Evolutionary conservation across 1,139 yeast genomes (phyloP).

Genomic region (Candida sp.): DNA sequence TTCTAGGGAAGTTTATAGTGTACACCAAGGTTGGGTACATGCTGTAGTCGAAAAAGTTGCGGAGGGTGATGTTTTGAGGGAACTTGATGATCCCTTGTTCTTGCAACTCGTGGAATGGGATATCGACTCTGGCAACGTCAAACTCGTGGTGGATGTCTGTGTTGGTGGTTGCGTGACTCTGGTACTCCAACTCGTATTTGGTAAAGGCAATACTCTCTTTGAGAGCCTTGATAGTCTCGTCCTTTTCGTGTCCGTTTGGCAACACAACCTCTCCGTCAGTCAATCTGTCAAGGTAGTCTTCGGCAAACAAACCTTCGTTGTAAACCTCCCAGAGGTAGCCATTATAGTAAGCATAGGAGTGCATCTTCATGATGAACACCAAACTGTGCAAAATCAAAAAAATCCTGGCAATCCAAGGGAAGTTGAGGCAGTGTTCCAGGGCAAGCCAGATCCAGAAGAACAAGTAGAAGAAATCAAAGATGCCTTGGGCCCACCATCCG

Average conservation of each 20-base stretch:
- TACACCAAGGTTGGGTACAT: conserved; percentile 95
- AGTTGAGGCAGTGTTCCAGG: conserved; percentile 45
- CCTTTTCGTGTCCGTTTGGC: conserved; percentile 27
- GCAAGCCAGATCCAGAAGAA: conserved; percentile 57
- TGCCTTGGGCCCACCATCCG: conserved; percentile 66
- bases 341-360: conserved; percentile 86
- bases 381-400: conserved; percentile 82
- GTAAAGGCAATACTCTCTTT: conserved; percentile 62
- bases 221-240: conserved; percentile 31
- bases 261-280: conserved; percentile 16
- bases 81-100: conserved; percentile 41
- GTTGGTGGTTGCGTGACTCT: conserved; percentile 30
- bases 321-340: conserved; percentile 80
- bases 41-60: conserved; percentile 73
- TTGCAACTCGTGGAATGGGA: conserved; percentile 22
- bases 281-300: conserved; percentile 28
- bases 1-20: conserved; percentile 81
- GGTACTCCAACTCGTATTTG: conserved; percentile 62
- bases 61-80: conserved; percentile 72
- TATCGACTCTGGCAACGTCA: conserved; percentile 14
- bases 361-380: conserved; percentile 91
- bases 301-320: conserved; percentile 60
- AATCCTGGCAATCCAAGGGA: conserved; percentile 89
- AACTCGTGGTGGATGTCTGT: conserved; percentile 14
- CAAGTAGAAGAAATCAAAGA: conserved; percentile 57